Percentiles rank a stretch among this genome's conserved stretches.
Conservation (phyloP, 73 alveolate species). For the Stentor roeselii region DNA sequence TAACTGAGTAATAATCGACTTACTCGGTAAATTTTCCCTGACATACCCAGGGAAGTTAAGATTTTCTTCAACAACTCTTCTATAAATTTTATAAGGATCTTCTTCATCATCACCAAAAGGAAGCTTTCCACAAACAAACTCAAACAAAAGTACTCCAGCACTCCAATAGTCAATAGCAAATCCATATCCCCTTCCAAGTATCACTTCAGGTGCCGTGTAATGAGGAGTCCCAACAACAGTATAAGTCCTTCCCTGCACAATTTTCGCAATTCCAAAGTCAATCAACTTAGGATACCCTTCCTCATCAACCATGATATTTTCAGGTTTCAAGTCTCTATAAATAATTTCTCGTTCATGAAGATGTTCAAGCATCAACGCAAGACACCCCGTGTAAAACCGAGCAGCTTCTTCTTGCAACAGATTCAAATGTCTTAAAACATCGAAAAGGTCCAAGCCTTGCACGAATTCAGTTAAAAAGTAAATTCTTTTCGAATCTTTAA, state of each 20-base stretch:
- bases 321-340: conserved; percentile 75
- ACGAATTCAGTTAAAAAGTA: conserved; percentile 67
- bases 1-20: background rate
- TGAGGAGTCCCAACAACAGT: conserved; percentile 42
- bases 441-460: conserved; percentile 69
- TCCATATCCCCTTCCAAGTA: conserved; percentile 33
- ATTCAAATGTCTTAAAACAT: conserved; percentile 70
- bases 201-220: conserved; percentile 46
- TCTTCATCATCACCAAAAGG: conserved; percentile 41
- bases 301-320: conserved; percentile 72
- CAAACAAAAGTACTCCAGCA: conserved; percentile 32
- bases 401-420: conserved; percentile 47
- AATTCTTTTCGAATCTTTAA: conserved; percentile 60
- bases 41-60: conserved; percentile 1
- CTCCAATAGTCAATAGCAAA: conserved; percentile 39
- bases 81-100: conserved; percentile 14
- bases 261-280: conserved; percentile 39
- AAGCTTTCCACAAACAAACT: conserved; percentile 28
- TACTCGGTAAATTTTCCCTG: background rate
- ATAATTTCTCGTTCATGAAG: conserved; percentile 55
- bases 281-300: conserved; percentile 35
- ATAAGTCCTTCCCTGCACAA: conserved; percentile 23
- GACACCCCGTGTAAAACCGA: conserved; percentile 46
- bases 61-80: background rate
- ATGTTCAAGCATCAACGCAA: conserved; percentile 50